phyloP scores from a whole-genome alignment of 768 basidiomycete genomes.

The Glaciozyma martinii region DNA sequence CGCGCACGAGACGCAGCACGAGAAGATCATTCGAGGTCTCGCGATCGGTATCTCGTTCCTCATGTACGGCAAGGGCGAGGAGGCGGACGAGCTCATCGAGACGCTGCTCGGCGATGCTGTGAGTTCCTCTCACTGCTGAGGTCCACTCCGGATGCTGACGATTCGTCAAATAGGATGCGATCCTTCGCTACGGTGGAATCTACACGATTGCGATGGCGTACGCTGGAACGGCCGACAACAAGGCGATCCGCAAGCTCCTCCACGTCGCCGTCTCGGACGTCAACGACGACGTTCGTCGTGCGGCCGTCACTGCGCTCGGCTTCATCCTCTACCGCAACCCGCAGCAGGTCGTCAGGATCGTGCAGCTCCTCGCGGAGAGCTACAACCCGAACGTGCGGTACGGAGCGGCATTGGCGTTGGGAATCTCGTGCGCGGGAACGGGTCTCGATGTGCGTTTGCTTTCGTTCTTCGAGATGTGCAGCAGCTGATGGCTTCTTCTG shows the following conservation, averaged over 20 bases:
- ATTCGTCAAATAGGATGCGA: slow-evolving; percentile 63
- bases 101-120: slow-evolving; percentile 79
- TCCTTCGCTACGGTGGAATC: slow-evolving; percentile 93
- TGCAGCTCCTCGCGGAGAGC: slow-evolving; percentile 91
- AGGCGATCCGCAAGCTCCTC: slow-evolving; percentile 78
- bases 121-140: slow-evolving; percentile 21
- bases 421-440: slow-evolving; percentile 94
- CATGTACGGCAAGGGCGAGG: slow-evolving; percentile 84
- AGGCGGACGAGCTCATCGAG: slow-evolving; percentile 76
- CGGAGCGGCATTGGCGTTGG: slow-evolving; percentile 89
- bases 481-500: background rate
- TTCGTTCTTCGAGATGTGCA: background rate
- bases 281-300: slow-evolving; percentile 90
- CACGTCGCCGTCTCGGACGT: slow-evolving; percentile 98
- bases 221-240: slow-evolving; percentile 90
- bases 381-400: slow-evolving; percentile 99
- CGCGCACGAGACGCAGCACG: slow-evolving; percentile 93
- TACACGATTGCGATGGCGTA: slow-evolving; percentile 94
- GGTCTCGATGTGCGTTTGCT: slow-evolving; percentile 63
- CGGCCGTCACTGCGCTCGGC: slow-evolving; percentile 89
- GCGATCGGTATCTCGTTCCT: slow-evolving; percentile 88
- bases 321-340: slow-evolving; percentile 97
- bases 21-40: slow-evolving; percentile 95
- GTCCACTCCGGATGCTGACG: slow-evolving; percentile 7
- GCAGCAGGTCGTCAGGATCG: slow-evolving; percentile 87